Evolutionary conservation across 2,329 filamentous ascomycete genomes (phyloP).

Genomic region (Calonectria henricotiae): DNA sequence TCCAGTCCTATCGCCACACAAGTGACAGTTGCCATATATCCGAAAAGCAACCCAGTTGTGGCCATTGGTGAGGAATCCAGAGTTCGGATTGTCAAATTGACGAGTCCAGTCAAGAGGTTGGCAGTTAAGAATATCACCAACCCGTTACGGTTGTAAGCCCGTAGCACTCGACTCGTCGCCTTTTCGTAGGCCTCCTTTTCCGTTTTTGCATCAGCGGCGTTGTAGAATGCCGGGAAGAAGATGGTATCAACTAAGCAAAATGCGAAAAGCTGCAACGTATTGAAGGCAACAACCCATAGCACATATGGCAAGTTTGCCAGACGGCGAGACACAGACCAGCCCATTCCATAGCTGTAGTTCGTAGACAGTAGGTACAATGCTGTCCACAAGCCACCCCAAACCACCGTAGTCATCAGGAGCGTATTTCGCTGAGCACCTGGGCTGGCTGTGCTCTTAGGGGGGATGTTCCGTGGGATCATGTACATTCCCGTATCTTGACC

Average conservation of each 20-base stretch:
- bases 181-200: conserved; percentile 77
- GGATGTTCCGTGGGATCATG: conserved; percentile 77
- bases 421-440: conserved; percentile 68
- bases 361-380: conserved; percentile 80
- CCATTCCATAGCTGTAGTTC: conserved; percentile 79
- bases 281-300: conserved; percentile 93
- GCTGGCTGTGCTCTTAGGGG: conserved; percentile 61
- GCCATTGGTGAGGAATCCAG: conserved; percentile 76
- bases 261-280: conserved; percentile 84
- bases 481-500: conserved; percentile 89
- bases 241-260: conserved; percentile 85
- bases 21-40: conserved; percentile 80
- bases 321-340: conserved; percentile 86
- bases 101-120: conserved; percentile 89
- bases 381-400: conserved; percentile 79
- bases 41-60: conserved; percentile 83
- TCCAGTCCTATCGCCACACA: conserved; percentile 79
- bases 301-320: conserved; percentile 95
- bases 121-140: conserved; percentile 88
- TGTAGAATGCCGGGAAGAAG: conserved; percentile 83
- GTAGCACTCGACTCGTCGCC: conserved; percentile 86
- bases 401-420: conserved; percentile 75
- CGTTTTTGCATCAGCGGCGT: conserved; percentile 67
- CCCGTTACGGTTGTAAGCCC: conserved; percentile 91
- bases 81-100: conserved; percentile 91